Percentiles rank a stretch among this genome's conserved stretches.
Evolutionary conservation across 495 filamentous ascomycete genomes (phyloP).

Genomic region (Podospora comata): DNA sequence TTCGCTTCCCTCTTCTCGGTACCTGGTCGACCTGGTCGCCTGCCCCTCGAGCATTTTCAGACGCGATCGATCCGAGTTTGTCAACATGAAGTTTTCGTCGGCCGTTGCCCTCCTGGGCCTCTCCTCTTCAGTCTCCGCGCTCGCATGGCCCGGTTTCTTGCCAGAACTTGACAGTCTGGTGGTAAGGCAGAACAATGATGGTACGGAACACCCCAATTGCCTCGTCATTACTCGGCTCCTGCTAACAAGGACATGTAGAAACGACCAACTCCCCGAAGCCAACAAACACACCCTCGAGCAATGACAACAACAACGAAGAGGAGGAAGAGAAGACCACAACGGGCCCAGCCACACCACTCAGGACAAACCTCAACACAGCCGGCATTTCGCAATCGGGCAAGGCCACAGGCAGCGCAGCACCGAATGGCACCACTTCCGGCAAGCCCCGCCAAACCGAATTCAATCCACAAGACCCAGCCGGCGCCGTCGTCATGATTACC

Average conservation of each 20-base stretch:
- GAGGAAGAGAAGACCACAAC: not conserved
- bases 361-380: constrained; percentile 38
- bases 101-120: constrained; percentile 38
- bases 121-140: constrained; percentile 33
- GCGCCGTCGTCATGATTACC: constrained; percentile 78
- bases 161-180: constrained; percentile 39
- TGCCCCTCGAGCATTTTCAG: not conserved
- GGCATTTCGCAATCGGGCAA: constrained; percentile 15
- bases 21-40: constrained; percentile 5
- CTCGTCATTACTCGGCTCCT: not conserved
- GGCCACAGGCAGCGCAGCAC: constrained; percentile 15
- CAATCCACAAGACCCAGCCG: constrained; percentile 61
- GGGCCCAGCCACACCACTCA: not conserved
- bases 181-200: constrained; percentile 37
- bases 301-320: constrained; percentile 1
- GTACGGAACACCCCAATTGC: constrained; percentile 11
- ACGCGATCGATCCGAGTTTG: not conserved
- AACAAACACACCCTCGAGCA: constrained; percentile 15
- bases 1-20: not conserved
- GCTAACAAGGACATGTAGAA: constrained; percentile 15
- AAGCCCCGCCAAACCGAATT: constrained; percentile 51
- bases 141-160: constrained; percentile 36
- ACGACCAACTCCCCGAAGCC: constrained; percentile 19
- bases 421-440: constrained; percentile 25
- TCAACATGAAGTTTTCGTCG: constrained; percentile 33